Percentiles rank a stretch among this genome's conserved stretches.
Evolutionary conservation across 1,139 yeast species (phyloP).

Genomic region (Saccharomycopsis hybrid): DNA sequence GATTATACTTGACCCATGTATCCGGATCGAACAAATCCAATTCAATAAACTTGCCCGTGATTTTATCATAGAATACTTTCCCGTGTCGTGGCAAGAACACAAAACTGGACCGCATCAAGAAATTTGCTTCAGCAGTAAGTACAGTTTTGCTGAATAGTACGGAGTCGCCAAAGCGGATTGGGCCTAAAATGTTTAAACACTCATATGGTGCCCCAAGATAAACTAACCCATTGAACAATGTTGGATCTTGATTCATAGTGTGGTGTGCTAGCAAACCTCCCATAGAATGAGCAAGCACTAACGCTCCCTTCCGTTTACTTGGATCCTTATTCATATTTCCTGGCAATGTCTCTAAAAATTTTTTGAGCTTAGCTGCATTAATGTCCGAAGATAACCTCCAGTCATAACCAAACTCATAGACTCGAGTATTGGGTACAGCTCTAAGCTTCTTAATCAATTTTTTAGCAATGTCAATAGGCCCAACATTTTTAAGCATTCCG

Average conservation of each 20-base stretch:
- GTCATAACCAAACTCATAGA: conserved; percentile 80
- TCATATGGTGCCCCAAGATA: conserved; percentile 83
- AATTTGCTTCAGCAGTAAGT: conserved; percentile 73
- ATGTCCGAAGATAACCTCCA: conserved; percentile 75
- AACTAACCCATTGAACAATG: conserved; percentile 61
- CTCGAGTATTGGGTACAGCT: conserved; percentile 47
- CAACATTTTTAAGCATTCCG: conserved; percentile 74
- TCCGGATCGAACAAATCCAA: conserved; percentile 76
- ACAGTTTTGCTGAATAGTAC: conserved; percentile 70
- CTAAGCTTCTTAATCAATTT: conserved; percentile 50
- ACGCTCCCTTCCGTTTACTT: conserved; percentile 26
- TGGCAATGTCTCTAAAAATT: conserved; percentile 40
- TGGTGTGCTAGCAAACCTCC: conserved; percentile 85
- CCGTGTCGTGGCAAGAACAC: conserved; percentile 73
- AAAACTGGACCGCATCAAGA: conserved; percentile 82
- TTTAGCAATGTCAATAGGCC: conserved; percentile 78
- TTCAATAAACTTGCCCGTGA: conserved; percentile 51
- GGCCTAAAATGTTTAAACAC: conserved; percentile 83
- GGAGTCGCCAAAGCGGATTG: conserved; percentile 73
- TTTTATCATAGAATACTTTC: conserved; percentile 57
- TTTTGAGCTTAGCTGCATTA: conserved; percentile 42
- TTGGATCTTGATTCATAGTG: conserved; percentile 62
- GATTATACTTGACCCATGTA: conserved; percentile 69
- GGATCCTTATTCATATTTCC: conserved; percentile 29
- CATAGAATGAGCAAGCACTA: conserved; percentile 87